Evolutionary conservation across 106 monocot species (phyloP).

Genomic region (Triglochin maritima): DNA sequence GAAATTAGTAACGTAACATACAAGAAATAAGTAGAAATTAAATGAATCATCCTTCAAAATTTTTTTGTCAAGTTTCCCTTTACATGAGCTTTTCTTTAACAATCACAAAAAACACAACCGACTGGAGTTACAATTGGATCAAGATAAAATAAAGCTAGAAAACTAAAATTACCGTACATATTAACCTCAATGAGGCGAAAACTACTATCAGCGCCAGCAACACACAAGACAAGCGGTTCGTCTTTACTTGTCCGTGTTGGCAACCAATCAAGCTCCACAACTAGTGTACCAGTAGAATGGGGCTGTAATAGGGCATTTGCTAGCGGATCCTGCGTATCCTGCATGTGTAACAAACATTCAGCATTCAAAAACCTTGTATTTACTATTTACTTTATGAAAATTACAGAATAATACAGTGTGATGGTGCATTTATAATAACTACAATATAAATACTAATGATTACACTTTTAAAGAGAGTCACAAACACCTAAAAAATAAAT

Average conservation of each 20-base stretch:
- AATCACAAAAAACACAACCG: not conserved
- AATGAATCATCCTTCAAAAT: too few relatives aligned
- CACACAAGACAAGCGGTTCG: constrained; percentile 81
- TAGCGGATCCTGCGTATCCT: constrained; percentile 94
- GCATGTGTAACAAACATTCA: constrained; percentile 10
- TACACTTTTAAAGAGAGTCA: too few relatives aligned
- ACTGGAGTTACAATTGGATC: too few relatives aligned
- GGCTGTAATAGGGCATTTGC: constrained; percentile 89
- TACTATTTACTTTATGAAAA: too few relatives aligned
- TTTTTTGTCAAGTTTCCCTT: too few relatives aligned
- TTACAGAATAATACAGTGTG: too few relatives aligned
- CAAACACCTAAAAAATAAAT: too few relatives aligned
- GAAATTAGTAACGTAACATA: not conserved
- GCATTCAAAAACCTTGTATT: too few relatives aligned
- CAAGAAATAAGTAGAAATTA: not conserved
- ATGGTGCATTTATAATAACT: too few relatives aligned
- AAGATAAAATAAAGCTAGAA: too few relatives aligned
- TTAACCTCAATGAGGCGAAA: constrained; percentile 94
- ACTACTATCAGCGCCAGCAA: constrained; percentile 99
- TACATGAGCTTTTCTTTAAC: not conserved
- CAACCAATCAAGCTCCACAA: constrained; percentile 98
- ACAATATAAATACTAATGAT: too few relatives aligned
- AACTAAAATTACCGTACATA: constrained; percentile 43
- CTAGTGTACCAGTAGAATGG: constrained; percentile 92
- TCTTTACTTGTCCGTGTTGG: constrained; percentile 59